A percentile compares a stretch with the other conserved stretches of the same genome.
These are phyloP conservation scores for Pilasporangium apinafurcum DNA, from an alignment of 352 stramenopile genomes.

Conservation along the genomic window DNA sequence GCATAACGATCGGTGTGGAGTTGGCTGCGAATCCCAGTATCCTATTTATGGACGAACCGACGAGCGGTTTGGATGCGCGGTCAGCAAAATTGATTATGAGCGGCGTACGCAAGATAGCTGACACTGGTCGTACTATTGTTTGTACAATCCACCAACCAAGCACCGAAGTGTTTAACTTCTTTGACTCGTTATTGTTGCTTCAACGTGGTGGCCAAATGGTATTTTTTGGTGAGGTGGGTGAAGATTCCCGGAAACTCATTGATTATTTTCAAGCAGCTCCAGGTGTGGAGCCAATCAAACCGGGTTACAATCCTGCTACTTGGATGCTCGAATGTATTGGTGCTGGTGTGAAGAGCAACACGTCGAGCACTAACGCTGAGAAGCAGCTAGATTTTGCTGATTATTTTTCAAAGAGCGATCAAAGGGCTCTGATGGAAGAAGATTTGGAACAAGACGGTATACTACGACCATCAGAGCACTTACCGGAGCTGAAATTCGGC, in stretches of 20 bases:
- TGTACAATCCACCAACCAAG: slow-evolving; percentile 92
- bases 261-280: slow-evolving; percentile 42
- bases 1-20: slow-evolving; percentile 84
- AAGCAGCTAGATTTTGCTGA: slow-evolving; percentile 29
- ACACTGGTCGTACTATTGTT: slow-evolving; percentile 67
- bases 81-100: slow-evolving; percentile 83
- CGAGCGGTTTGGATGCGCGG: slow-evolving; percentile 81
- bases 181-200: slow-evolving; percentile 83
- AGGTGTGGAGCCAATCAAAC: slow-evolving; percentile 38
- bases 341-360: slow-evolving; percentile 24
- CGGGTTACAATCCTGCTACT: slow-evolving; percentile 87
- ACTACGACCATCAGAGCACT: slow-evolving; percentile 13
- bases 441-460: slow-evolving; percentile 37
- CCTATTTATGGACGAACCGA: slow-evolving; percentile 89
- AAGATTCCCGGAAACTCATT: slow-evolving; percentile 36
- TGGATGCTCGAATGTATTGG: slow-evolving; percentile 87
- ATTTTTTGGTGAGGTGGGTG: slow-evolving; percentile 52
- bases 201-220: slow-evolving; percentile 39
- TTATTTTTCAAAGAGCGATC: slow-evolving; percentile 25
- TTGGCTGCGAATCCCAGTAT: slow-evolving; percentile 80
- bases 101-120: slow-evolving; percentile 84
- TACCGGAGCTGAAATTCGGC: slow-evolving; percentile 33
- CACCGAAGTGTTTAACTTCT: slow-evolving; percentile 85
- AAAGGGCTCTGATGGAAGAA: slow-evolving; percentile 27
- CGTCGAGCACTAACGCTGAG: slow-evolving; percentile 2